Percentiles rank a stretch among this genome's conserved stretches.
phyloP scores from a whole-genome alignment of 1,139 yeast genomes.

The Oligophagozyma castellii region DNA sequence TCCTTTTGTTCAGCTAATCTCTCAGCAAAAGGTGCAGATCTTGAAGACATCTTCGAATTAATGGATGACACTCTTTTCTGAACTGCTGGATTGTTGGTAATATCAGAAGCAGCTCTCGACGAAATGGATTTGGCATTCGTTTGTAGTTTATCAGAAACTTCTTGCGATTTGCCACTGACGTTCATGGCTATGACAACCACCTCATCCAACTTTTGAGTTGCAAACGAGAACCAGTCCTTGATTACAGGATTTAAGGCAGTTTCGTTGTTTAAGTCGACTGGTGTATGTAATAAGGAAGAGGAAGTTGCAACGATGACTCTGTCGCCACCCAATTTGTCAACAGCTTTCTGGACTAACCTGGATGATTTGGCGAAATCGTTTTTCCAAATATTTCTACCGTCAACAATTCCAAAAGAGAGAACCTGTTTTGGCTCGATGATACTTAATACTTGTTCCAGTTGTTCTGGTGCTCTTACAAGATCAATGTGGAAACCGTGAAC shows the following conservation, averaged over 20 bases:
- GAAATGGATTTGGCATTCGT: slow-evolving; percentile 80
- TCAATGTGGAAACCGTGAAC: slow-evolving; percentile 95
- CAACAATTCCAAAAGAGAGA: slow-evolving; percentile 92
- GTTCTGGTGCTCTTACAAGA: slow-evolving; percentile 93
- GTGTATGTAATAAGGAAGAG: slow-evolving; percentile 94
- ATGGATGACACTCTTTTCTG: slow-evolving; percentile 77
- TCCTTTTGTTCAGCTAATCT: slow-evolving; percentile 82
- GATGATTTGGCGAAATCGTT: slow-evolving; percentile 83
- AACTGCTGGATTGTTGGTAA: slow-evolving; percentile 86
- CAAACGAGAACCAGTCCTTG: slow-evolving; percentile 97
- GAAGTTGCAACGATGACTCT: slow-evolving; percentile 89
- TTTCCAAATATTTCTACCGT: slow-evolving; percentile 99
- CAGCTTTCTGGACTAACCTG: slow-evolving; percentile 67
- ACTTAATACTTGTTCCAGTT: slow-evolving; percentile 68
- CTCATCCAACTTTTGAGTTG: slow-evolving; percentile 89
- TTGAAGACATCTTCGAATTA: slow-evolving; percentile 66
- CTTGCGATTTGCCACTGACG: slow-evolving; percentile 67
- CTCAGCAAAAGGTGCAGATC: slow-evolving; percentile 73
- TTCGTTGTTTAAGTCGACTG: slow-evolving; percentile 90
- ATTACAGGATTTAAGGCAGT: slow-evolving; percentile 77
- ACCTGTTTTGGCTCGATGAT: slow-evolving; percentile 56
- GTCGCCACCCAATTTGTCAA: slow-evolving; percentile 73
- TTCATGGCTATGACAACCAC: slow-evolving; percentile 86
- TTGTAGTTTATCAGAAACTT: slow-evolving; percentile 52
- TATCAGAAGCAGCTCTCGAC: slow-evolving; percentile 74